These are phyloP conservation scores for Anethum foeniculum DNA, from an alignment of 140 eudicot genomes.

Conservation along the genomic window DNA sequence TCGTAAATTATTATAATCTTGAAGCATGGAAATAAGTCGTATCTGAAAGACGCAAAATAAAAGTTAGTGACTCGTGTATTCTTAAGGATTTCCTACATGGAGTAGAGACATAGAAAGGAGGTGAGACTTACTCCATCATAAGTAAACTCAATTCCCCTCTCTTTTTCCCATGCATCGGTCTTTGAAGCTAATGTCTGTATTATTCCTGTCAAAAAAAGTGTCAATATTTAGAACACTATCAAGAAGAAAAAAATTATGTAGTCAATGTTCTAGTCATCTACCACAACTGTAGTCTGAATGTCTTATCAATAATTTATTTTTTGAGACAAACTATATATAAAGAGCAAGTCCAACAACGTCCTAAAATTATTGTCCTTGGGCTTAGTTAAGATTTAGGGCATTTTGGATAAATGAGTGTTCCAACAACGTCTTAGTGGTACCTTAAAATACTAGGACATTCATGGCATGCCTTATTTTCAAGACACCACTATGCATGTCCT, in stretches of 20 bases:
- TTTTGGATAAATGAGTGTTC: too few species aligned
- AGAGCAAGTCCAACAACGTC: too few species aligned
- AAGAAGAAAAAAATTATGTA: background rate
- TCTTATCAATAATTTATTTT: background rate
- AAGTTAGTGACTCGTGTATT: background rate
- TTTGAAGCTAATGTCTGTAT: slow-evolving; percentile 60
- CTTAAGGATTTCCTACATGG: slow-evolving; percentile 38
- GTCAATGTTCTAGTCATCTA: background rate
- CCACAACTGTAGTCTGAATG: background rate
- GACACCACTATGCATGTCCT: too few species aligned
- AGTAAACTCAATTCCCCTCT: slow-evolving; percentile 50
- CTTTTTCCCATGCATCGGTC: slow-evolving; percentile 63
- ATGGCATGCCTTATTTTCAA: too few species aligned
- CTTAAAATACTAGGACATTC: too few species aligned
- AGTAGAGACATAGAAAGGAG: background rate
- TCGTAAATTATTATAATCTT: slow-evolving; percentile 50
- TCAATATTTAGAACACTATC: background rate
- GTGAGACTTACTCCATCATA: slow-evolving; percentile 68
- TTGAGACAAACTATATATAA: background rate
- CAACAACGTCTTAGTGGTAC: too few species aligned
- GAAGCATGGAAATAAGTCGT: slow-evolving; percentile 76
- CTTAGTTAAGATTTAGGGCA: too few species aligned
- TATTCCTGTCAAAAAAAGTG: slow-evolving; percentile 35
- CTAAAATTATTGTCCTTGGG: too few species aligned
- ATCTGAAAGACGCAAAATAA: slow-evolving; percentile 38